Base-by-base conservation (phyloP, 441 rosid species). In the Eugenia klotzschiana region DNA sequence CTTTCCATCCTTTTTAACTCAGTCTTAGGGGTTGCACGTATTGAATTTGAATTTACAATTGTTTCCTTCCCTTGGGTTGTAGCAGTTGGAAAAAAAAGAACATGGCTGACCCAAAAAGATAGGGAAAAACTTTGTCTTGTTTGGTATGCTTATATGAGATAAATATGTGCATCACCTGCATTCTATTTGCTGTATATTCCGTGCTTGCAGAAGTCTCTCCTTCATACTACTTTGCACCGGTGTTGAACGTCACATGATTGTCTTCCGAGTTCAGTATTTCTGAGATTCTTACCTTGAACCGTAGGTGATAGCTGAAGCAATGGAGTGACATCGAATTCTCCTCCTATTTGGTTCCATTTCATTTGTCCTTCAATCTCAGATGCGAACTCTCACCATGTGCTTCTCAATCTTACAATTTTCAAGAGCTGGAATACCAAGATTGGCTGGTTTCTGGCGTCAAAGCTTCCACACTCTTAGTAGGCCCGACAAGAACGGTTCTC, bases 351-450 rank as follows among this genome's bases (percentile, higher is more conserved):
- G 77, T 37, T 33, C 46, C 77, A 69, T 15, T 33, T 37, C 46
- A 11, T 69, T 69, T 37, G 25, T 69, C 77, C 15, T 69, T 69
- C 77, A 37, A 69, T 64, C 84, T 87, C 86, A 82, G 87, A 92
- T 93, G 91, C 87, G 87, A 84, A 86, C 88, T 29, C 85, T 82
- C 81, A 82, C 86, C 12, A 91, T 93, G 93, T 92, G 93, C 86
- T 86, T 91, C 89, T 90, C 98, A 80, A 84, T 94, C 83, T 90
- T 91, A 80, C 94, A 92, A 88, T 86, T 90, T 80, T 93, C 96
- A 60, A 93, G 91, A 90, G 87, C 84, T 41, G 87, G 93, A 85
- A 79, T 89, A 85, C 90, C 88, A 80, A 82, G 86, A 85, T 87
- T 96, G n/a, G 91, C 90, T 77, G 86, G 83, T 81, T 88, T 90